Conservation (phyloP, 2,329 filamentous ascomycete species). For the Colletotrichum cuscutae region DNA sequence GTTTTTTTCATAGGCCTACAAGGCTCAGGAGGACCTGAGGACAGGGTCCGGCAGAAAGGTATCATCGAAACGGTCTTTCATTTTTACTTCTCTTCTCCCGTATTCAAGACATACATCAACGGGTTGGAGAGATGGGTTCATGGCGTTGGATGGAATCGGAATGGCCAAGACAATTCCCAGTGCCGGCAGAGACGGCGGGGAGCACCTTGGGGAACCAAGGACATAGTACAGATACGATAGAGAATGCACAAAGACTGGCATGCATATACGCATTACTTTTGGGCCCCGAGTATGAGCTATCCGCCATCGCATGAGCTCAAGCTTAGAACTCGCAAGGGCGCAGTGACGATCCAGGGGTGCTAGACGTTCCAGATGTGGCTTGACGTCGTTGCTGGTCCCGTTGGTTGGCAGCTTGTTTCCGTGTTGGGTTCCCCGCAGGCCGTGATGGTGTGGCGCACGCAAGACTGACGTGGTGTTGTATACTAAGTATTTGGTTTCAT, state of each 20-base stretch:
- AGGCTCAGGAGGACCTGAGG: background rate
- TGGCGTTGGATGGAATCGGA: constrained; percentile 20
- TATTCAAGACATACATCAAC: constrained; percentile 18
- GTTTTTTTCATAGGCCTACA: background rate
- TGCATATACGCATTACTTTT: background rate
- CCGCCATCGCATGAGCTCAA: too few species aligned
- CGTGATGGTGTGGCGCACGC: constrained; percentile 3
- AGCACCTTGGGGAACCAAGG: constrained; percentile 1
- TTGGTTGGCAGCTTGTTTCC: background rate
- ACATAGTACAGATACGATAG: constrained; percentile 22
- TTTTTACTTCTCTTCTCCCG: background rate
- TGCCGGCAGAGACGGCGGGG: constrained; percentile 14
- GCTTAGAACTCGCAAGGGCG: background rate
- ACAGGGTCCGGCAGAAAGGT: background rate
- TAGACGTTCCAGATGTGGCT: constrained; percentile 1
- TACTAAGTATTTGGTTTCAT: background rate
- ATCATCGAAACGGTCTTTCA: background rate
- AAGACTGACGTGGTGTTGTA: constrained; percentile 3
- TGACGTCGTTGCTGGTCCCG: background rate
- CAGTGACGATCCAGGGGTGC: background rate
- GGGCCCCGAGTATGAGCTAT: too few species aligned
- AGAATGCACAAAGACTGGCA: constrained; percentile 33
- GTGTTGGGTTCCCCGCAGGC: background rate
- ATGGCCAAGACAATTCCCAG: background rate
- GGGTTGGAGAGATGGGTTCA: background rate